phyloP scores from a whole-genome alignment of 2,329 filamentous ascomycete species.

The Colletotrichum sp. region DNA sequence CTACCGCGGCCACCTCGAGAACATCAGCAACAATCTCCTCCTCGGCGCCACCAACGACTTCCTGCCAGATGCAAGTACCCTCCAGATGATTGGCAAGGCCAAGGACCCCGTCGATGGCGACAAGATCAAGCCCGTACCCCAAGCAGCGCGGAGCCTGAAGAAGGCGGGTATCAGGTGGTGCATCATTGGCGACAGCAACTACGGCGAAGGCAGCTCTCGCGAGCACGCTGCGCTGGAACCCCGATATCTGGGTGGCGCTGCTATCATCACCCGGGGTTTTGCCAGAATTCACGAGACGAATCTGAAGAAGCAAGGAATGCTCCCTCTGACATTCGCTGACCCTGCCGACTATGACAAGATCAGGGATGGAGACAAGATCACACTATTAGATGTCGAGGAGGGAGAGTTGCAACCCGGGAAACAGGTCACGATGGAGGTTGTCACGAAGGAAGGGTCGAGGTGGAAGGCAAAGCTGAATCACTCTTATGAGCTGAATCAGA shows the following conservation, averaged over 20 bases:
- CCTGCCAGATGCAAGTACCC: conserved; percentile 25
- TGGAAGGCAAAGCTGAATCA: conserved; percentile 37
- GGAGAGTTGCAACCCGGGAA: conserved; percentile 28
- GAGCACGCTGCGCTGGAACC: conserved; percentile 90
- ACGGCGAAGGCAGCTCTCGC: conserved; percentile 84
- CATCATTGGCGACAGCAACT: conserved; percentile 54
- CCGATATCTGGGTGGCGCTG: conserved; percentile 80
- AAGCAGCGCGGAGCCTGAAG: conserved; percentile 29
- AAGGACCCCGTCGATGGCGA: conserved; percentile 23
- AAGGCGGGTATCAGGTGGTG: conserved; percentile 28
- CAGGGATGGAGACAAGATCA: background rate
- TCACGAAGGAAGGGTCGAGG: conserved; percentile 23
- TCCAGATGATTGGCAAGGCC: conserved; percentile 29
- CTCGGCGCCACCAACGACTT: conserved; percentile 36
- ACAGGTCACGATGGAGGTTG: conserved; percentile 33
- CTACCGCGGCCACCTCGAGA: conserved; percentile 42
- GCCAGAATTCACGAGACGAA: conserved; percentile 94
- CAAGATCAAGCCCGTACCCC: conserved; percentile 27
- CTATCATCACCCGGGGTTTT: conserved; percentile 82
- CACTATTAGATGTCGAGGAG: conserved; percentile 11
- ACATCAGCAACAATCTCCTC: conserved; percentile 40
- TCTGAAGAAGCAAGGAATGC: conserved; percentile 78
- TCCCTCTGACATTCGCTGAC: conserved; percentile 69
- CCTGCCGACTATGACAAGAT: conserved; percentile 81
- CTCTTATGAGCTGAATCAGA: conserved; percentile 33